These are phyloP conservation scores for Fusarium sp. DNA, from an alignment of 2,329 filamentous ascomycete species.

Conservation along the genomic window DNA sequence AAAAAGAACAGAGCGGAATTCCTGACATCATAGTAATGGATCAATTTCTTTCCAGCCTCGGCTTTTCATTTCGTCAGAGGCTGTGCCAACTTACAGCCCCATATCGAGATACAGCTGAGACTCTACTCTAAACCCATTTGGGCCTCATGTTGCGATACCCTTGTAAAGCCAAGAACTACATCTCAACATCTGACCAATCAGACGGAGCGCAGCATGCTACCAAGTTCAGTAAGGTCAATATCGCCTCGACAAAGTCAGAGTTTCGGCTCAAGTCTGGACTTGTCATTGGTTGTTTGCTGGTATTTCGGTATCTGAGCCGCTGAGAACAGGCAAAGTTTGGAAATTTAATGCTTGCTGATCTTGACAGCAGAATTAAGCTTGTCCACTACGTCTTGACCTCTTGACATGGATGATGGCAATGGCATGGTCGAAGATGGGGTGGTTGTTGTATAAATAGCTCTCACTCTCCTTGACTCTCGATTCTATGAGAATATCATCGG, in stretches of 20 bases:
- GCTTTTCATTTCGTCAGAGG: not conserved
- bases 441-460: not conserved
- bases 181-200: not conserved
- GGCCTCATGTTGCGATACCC: slow-evolving; percentile 12
- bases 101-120: not conserved
- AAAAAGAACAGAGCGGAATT: not conserved
- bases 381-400: not conserved
- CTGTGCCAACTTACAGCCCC: not conserved
- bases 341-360: not conserved
- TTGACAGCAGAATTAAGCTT: not conserved
- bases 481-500: not conserved
- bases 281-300: not conserved
- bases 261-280: not conserved
- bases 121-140: not conserved
- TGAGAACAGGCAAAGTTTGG: not conserved
- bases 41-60: not conserved
- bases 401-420: no score
- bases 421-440: not conserved
- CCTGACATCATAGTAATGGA: not conserved
- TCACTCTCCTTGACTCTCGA: fast-evolving
- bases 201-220: not conserved
- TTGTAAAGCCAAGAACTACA: not conserved
- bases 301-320: not conserved
- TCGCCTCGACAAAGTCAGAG: not conserved
- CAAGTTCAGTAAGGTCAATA: not conserved